Evolutionary conservation across 306 rosid genomes (phyloP), one percentile per base, ranked within the genome.

Genomic region (Dalbergia cochinchinensis): DNA sequence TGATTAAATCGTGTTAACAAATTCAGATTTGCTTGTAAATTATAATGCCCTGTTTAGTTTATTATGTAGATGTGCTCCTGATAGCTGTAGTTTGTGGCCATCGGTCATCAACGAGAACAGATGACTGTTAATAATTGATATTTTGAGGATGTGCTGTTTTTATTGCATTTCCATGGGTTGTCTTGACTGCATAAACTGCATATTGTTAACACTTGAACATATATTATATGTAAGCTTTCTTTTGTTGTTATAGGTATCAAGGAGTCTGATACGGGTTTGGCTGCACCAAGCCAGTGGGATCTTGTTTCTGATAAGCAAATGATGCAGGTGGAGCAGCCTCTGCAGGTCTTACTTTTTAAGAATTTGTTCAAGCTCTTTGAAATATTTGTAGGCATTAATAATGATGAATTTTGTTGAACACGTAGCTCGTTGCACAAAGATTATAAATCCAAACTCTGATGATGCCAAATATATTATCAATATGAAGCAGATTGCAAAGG

Each of bases 251-350:
- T 67, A 93, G 97, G 97, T 63, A 93, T 93, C 69, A 93, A 93
- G 88, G 97, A 93, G 81, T 93, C 97, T 65, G 97, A 93, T 81
- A 93, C 97, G 80, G 97, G 97, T 39, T 80, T 91, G 73, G 97
- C 94, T 84, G 96, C 97, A 74, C 97, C 97, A 53, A 93, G 97
- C 86, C 96, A 93, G 83, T 93, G 96, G 94, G 96, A 93, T 87
- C 96, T 91, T 73, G 94, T 93, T 68, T 88, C 96, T 31, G 97
- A 93, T 83, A 91, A 93, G 87, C 97, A 93, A 58, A 91, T 93
- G 97, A 93, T 93, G 97, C 97, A 93, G 83, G 97, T 91, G 87
- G 97, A 93, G 89, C 96, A 91, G 78, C 97, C 97, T 18, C 96
- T 93, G 73, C 97, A 93, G 91, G 97, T 91, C 44, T 44, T 33